Percentiles rank a stretch among this genome's conserved stretches.
Evolutionary conservation across 768 basidiomycete species (phyloP).

Genomic region (Podaxis pistillaris): DNA sequence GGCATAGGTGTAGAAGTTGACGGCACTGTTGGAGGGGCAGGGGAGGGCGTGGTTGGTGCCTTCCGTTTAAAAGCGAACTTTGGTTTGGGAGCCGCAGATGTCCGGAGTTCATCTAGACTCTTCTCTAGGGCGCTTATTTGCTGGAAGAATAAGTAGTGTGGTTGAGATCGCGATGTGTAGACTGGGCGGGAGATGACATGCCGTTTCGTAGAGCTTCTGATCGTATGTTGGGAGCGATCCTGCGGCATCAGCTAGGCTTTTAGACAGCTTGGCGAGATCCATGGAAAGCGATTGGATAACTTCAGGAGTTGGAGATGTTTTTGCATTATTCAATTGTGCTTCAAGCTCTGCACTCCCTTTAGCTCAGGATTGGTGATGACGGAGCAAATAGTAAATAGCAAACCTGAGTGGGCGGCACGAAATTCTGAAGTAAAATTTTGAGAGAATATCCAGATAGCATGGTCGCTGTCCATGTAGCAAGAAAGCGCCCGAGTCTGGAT

Average conservation of each 20-base stretch:
- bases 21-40: slow-evolving; percentile 13
- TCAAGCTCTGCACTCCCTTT: slow-evolving; percentile 41
- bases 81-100: slow-evolving; percentile 43
- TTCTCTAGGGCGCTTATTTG: slow-evolving; percentile 65
- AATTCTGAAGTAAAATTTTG: slow-evolving; percentile 51
- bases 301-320: slow-evolving; percentile 31
- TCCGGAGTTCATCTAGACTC: slow-evolving; percentile 49
- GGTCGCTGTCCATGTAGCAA: slow-evolving; percentile 23
- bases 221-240: slow-evolving; percentile 69
- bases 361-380: slow-evolving; percentile 5
- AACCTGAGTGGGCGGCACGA: slow-evolving; percentile 50
- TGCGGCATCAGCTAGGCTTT: slow-evolving; percentile 61
- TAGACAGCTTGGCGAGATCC: slow-evolving; percentile 58
- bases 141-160: slow-evolving; percentile 32
- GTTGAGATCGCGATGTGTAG: not conserved
- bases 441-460: slow-evolving; percentile 43
- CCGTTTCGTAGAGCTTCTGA: slow-evolving; percentile 64
- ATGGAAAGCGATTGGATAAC: slow-evolving; percentile 42
- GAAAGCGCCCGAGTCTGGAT: not conserved
- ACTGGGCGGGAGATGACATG: slow-evolving; percentile 5
- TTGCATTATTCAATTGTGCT: slow-evolving; percentile 42
- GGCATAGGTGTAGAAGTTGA: not conserved
- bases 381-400: slow-evolving; percentile 23
- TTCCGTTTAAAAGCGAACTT: slow-evolving; percentile 69
- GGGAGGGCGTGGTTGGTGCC: slow-evolving; percentile 15